These are phyloP conservation scores for Trifolium fragiferum DNA, from an alignment of 306 rosid species.

Conservation along the genomic window DNA sequence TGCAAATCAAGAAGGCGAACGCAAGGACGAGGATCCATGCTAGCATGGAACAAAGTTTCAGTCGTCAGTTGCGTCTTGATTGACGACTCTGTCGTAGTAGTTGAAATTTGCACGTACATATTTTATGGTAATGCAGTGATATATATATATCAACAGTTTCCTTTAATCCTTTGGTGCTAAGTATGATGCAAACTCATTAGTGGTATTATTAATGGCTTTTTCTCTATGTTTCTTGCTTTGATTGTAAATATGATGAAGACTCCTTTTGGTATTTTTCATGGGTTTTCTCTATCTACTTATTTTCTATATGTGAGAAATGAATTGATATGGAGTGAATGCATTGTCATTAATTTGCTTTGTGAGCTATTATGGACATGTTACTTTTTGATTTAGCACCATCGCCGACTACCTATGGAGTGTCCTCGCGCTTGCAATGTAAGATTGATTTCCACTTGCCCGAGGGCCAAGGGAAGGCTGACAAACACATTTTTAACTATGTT, in stretches of 20 bases:
- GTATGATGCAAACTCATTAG: not conserved
- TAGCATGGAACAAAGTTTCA: constrained; percentile 31
- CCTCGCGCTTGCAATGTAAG: too few species aligned
- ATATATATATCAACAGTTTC: not conserved
- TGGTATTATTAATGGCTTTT: not conserved
- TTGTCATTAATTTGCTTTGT: too few species aligned
- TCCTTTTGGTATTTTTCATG: not conserved
- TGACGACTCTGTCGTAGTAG: not conserved
- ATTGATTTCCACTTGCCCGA: too few species aligned
- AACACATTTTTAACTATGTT: too few species aligned
- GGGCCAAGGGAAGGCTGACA: too few species aligned
- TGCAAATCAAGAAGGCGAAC: constrained; percentile 60
- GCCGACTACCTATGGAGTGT: too few species aligned
- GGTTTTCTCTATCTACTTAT: constrained; percentile 1
- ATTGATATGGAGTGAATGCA: not conserved
- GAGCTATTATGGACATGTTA: too few species aligned
- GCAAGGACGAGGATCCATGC: constrained; percentile 36
- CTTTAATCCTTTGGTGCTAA: not conserved
- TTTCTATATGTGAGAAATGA: not conserved
- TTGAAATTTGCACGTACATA: not conserved
- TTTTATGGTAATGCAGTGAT: not conserved
- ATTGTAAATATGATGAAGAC: not conserved
- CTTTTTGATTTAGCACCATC: too few species aligned
- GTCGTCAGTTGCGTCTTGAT: constrained; percentile 12
- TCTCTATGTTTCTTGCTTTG: not conserved